A percentile compares a stretch with the other conserved stretches of the same genome.
These are phyloP conservation scores for Dillenia suffruticosa DNA, from an alignment of 164 flowering plant genomes.

Conservation along the genomic window DNA sequence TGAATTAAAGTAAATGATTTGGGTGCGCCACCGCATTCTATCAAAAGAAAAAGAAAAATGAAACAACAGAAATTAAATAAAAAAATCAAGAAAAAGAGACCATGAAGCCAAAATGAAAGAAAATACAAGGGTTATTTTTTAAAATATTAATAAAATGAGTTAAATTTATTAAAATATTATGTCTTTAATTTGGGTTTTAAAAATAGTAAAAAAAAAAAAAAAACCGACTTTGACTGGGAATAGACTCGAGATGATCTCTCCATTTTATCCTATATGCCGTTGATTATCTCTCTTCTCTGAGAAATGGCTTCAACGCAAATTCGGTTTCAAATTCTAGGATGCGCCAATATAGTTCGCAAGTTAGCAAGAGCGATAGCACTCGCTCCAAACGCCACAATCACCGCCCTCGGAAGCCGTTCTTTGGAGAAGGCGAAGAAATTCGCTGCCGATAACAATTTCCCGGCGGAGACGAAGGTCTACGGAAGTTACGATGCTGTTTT, in stretches of 20 bases:
- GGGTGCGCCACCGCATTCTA: too few relatives aligned
- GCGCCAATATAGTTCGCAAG: conserved; percentile 29
- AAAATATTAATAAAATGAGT: too few relatives aligned
- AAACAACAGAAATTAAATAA: too few relatives aligned
- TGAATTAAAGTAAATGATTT: too few relatives aligned
- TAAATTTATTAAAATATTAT: too few relatives aligned
- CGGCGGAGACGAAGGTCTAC: conserved; percentile 12
- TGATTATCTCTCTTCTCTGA: not conserved
- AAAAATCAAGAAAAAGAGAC: too few relatives aligned
- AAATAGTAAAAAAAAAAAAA: too few relatives aligned
- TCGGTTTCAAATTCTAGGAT: conserved; percentile 32
- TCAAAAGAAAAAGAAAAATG: too few relatives aligned
- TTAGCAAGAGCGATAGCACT: conserved; percentile 24
- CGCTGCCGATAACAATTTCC: conserved; percentile 18
- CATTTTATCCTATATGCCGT: not conserved
- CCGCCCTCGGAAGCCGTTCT: conserved; percentile 32
- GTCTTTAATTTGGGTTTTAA: too few relatives aligned
- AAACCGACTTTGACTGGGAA: too few relatives aligned
- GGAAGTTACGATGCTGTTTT: conserved; percentile 29
- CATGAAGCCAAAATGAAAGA: too few relatives aligned
- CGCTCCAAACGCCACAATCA: conserved; percentile 23
- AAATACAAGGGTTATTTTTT: too few relatives aligned
- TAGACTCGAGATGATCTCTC: not conserved
- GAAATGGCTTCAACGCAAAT: conserved; percentile 9
- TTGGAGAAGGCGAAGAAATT: conserved; percentile 21